phyloP scores from a whole-genome alignment of 306 rosid species.

The Sesbania bispinosa region DNA sequence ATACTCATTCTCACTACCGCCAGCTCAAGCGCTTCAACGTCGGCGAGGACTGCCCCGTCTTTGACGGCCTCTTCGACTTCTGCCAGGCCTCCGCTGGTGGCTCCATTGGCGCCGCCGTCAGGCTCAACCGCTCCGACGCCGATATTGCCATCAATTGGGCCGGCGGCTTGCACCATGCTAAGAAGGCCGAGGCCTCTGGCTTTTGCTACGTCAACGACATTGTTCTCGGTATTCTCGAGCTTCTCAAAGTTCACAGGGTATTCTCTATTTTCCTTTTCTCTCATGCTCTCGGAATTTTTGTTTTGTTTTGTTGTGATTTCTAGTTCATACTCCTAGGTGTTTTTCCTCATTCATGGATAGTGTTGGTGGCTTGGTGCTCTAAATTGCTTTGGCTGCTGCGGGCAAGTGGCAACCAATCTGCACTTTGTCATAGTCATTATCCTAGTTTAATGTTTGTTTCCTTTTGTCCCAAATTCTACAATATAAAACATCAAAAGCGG shows the following conservation, averaged over 20 bases:
- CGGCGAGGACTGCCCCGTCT: constrained; percentile 82
- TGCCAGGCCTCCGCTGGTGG: constrained; percentile 84
- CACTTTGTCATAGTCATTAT: too few species aligned
- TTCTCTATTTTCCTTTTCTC: background rate
- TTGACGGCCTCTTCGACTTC: constrained; percentile 66
- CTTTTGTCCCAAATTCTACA: too few species aligned
- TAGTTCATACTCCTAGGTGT: background rate
- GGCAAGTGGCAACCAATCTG: too few species aligned
- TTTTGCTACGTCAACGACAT: constrained; percentile 91
- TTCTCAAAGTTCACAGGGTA: constrained; percentile 89
- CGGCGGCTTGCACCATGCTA: constrained; percentile 79
- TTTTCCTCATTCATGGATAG: background rate
- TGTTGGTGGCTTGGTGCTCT: background rate
- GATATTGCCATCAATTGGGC: constrained; percentile 84
- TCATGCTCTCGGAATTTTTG: background rate
- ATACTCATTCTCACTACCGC: constrained; percentile 39
- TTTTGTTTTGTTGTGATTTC: background rate
- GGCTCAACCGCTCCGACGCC: constrained; percentile 64
- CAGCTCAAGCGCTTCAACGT: constrained; percentile 79
- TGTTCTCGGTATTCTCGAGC: constrained; percentile 88
- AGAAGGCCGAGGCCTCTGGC: constrained; percentile 88
- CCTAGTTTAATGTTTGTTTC: too few species aligned
- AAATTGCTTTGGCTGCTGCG: too few species aligned
- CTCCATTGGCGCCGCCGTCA: constrained; percentile 79
- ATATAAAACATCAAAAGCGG: too few species aligned